These are phyloP conservation scores for Catenaria anguillulae DNA, from an alignment of 371 early-diverging fungal species.

Conservation along the genomic window DNA sequence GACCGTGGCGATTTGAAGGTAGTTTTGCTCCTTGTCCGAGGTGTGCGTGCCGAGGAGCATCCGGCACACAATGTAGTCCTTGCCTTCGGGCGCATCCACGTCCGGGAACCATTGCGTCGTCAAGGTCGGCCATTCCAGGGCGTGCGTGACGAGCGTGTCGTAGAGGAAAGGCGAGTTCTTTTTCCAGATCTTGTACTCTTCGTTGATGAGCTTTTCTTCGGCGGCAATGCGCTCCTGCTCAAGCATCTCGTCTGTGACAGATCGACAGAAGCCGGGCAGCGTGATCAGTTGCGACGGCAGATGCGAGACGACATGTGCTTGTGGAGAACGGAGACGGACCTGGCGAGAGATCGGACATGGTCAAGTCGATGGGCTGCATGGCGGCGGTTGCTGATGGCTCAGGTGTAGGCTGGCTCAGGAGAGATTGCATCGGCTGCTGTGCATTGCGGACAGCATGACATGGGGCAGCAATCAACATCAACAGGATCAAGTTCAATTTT, in stretches of 20 bases:
- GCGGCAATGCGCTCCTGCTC: slow-evolving; percentile 18
- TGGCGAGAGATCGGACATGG: no score
- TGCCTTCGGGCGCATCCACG: slow-evolving; percentile 74
- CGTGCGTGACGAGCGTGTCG: slow-evolving; percentile 91
- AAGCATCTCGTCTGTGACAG: background rate
- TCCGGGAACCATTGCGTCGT: slow-evolving; percentile 98
- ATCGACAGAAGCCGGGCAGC: no score
- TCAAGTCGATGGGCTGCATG: no score
- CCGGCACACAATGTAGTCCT: slow-evolving; percentile 76
- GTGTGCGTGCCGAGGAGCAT: slow-evolving; percentile 93
- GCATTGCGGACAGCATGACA: no score
- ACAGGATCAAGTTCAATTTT: no score
- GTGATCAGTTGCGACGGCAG: no score
- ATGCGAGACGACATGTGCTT: no score
- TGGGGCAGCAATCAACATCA: no score
- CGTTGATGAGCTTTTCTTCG: slow-evolving; percentile 73
- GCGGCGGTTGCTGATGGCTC: no score
- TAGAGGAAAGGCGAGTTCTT: slow-evolving; percentile 97
- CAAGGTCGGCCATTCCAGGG: slow-evolving; percentile 94
- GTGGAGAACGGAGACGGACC: no score
- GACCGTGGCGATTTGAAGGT: slow-evolving; percentile 77
- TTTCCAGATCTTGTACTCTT: slow-evolving; percentile 98
- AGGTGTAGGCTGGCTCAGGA: no score
- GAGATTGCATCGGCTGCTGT: no score
- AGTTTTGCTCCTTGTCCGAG: slow-evolving; percentile 83